Conservation (phyloP, 495 filamentous ascomycete genomes). For the Aspergillus biplanus region DNA sequence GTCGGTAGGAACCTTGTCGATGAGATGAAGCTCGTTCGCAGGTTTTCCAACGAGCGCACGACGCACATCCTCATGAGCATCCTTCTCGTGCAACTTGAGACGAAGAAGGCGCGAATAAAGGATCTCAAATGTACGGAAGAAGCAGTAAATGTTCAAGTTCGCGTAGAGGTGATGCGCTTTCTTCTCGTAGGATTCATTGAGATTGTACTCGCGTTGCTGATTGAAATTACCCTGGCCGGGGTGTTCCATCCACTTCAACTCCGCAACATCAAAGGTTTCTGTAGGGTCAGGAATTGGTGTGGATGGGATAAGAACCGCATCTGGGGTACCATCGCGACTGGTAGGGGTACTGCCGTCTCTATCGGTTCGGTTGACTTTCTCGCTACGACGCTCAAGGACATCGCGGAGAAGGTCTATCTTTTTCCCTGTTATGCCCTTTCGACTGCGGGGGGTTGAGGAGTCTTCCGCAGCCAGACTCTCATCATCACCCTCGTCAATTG, state of each 20-base stretch:
- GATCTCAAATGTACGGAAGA: constrained; percentile 88
- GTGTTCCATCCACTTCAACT: constrained; percentile 63
- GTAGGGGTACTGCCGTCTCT: constrained; percentile 75
- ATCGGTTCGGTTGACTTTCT: constrained; percentile 63
- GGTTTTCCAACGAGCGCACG: constrained; percentile 70
- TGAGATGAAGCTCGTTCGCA: constrained; percentile 75
- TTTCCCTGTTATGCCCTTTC: constrained; percentile 68
- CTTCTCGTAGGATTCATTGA: constrained; percentile 80
- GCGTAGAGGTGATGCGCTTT: constrained; percentile 82
- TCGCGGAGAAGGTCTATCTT: constrained; percentile 82
- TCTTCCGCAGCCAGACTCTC: constrained; percentile 54
- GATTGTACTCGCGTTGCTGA: constrained; percentile 64
- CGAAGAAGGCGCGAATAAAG: constrained; percentile 81
- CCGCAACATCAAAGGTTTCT: constrained; percentile 50
- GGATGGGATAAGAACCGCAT: constrained; percentile 63
- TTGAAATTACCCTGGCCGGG: constrained; percentile 55
- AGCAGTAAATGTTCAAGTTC: constrained; percentile 87
- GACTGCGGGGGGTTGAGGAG: constrained; percentile 54
- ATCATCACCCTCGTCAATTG: constrained; percentile 74
- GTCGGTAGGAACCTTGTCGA: constrained; percentile 76
- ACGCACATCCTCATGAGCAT: constrained; percentile 71
- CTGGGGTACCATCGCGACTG: constrained; percentile 88
- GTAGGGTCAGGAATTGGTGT: constrained; percentile 50
- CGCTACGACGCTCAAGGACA: constrained; percentile 75
- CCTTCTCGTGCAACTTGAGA: constrained; percentile 75